Evolutionary conservation across 768 basidiomycete genomes (phyloP).

Genomic region (Neoboletus subvelutipes): DNA sequence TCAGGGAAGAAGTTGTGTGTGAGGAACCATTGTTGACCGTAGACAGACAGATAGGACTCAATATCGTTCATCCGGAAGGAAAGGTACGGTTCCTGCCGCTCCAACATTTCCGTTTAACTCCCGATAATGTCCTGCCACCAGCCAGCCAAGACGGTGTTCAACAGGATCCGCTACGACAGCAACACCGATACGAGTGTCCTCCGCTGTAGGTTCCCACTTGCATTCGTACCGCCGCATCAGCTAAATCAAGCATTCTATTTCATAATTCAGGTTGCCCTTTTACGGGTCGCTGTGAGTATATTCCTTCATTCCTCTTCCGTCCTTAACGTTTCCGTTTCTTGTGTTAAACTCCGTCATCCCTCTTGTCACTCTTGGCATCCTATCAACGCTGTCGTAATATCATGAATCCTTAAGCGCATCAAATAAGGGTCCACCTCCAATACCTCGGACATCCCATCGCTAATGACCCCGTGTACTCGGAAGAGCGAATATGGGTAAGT

Average conservation of each 20-base stretch:
- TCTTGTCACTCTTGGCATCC: background rate
- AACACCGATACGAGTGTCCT: constrained; percentile 84
- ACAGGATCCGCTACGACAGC: constrained; percentile 74
- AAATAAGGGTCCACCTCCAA: constrained; percentile 95
- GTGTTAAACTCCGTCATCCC: background rate
- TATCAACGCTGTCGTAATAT: constrained; percentile 8
- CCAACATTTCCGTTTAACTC: background rate
- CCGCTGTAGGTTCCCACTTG: constrained; percentile 52
- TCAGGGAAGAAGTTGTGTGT: constrained; percentile 76
- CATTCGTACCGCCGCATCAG: background rate
- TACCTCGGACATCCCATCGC: constrained; percentile 91
- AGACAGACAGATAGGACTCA: constrained; percentile 95
- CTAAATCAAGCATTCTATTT: constrained; percentile 5
- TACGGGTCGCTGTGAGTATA: constrained; percentile 84
- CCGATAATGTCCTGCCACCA: constrained; percentile 39
- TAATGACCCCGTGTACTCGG: constrained; percentile 93
- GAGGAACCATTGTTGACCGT: constrained; percentile 88
- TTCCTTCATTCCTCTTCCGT: background rate
- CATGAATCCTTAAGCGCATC: constrained; percentile 65
- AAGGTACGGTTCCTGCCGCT: constrained; percentile 52
- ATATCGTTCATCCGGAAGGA: constrained; percentile 93
- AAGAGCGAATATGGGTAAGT: constrained; percentile 70
- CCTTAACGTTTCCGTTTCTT: background rate
- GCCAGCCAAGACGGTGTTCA: constrained; percentile 90
- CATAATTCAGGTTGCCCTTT: constrained; percentile 66